Base-by-base conservation (phyloP, 2,329 filamentous ascomycete species). In the Ophiostoma australiae region DNA sequence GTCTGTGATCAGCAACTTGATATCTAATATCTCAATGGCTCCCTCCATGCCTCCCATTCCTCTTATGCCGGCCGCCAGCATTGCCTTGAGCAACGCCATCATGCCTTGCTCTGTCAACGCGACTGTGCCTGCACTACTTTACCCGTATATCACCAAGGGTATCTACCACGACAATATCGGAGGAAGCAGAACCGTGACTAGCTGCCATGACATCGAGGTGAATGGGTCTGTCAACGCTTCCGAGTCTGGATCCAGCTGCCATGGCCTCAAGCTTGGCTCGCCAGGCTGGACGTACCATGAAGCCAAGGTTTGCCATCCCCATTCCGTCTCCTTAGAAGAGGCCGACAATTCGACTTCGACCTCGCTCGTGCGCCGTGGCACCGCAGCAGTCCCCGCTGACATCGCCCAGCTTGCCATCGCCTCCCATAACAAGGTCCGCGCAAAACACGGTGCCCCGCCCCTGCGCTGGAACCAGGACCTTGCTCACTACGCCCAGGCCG, bases 401-500 rank as follows among this genome's bases (percentile, higher is more conserved):
- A 63, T 63, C 13, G 27, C 58, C 58, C 3, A 63, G 27, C 15
- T 63, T 11, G 58, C 27, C n/a, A 27, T 63, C 27, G 27, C 33
- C 15, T 11, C 58, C 58, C 58, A 63, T 27, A 63, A 63, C 27
- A 31, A 27, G 27, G 27, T 63, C 58, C 58, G 58, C 13, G 58
- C 58, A 27, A 63, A 63, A 27, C 58, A 63, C 58, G 27, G 58
- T 13, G 58, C 27, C 58, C 58, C 4, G 4, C 58, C 58, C 13
- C 58, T 63, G 27, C 58, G 58, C 58, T 63, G 58, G 58, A 63
- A 33, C 58, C 27, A 17, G 58, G 58, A 63, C 4, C 58, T 63
- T 4, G 58, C 58, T 4, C 17, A 17, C 27, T 63, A 31, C 27
- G 58, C 58, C 27, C 58, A 63, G 58, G 8, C 58, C 13, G 27